Base-by-base conservation (phyloP, 768 basidiomycete species). In the Lentinula guzmanii region DNA sequence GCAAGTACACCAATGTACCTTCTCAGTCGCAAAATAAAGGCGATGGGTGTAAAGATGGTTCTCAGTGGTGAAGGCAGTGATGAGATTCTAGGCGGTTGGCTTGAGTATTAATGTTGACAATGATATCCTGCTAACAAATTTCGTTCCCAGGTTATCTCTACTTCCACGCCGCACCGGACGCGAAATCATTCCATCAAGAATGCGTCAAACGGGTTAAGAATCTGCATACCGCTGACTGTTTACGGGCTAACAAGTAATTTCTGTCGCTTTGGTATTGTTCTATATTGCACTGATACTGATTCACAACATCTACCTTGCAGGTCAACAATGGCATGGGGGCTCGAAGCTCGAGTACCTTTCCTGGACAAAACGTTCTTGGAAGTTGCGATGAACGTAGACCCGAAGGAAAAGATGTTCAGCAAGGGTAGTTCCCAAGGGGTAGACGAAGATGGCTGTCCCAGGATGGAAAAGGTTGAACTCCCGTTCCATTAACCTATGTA, bases 21-120 rank as follows among this genome's bases (percentile, higher is more conserved):
- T 33, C 85, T 99, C 62, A 93, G 91, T 71, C 84, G 97, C 53
- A 98, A 99, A 78, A 95, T 99, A 79, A 99, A 98, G 77, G 96
- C 97, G 4, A 98, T 94, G 92, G 97, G 97, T 61, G 97, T 99
- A 58, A 99, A 99, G 79, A 99, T 99, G 97, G 97, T 99, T 15
- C 81, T 98, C 39, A 93, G 90, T 65, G 97, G 97, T 16, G 97
- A 99, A 75, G 97, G 97, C 42, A 93, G 91, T 64, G 97, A 99
- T 68, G 97, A 99, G 75, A 94, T 98, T 63, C 85, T 98, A 41
- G 96, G 96, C 77, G 95, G 95, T 91, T 70, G 66, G 67, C 68
- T 35, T 33, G n/a, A 16, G 41, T 34, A 45, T 45, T 42, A 10
- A 55, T 42, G 37, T 52, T 18, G 33, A n/a, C 42, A 21, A 60